Evolutionary conservation across 495 filamentous ascomycete genomes (phyloP), one percentile per base, ranked within the genome.

Genomic region (Aspergillus sclerotioniger): DNA sequence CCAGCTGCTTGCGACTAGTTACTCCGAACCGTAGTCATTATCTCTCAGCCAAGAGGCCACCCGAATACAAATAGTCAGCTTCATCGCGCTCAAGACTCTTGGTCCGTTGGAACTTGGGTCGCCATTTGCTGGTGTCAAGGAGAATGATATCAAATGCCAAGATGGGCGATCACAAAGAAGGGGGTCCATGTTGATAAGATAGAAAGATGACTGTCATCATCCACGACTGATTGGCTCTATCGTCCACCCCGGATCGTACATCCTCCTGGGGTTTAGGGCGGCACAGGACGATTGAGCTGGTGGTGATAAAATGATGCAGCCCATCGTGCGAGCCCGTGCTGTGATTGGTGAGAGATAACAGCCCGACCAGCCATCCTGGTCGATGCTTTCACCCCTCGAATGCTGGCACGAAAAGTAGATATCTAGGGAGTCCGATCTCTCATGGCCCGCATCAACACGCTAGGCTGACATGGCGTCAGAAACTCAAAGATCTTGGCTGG

Each of bases 291-390:
- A n/a, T 6, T n/a, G 12, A 41, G 37, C 37, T 41, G 37, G 46
- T 15, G 28, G 25, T 10, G 31, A 29, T 32, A 31, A 29, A 15
- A 32, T 31, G 28, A 8, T 47, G 17, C 44, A 6, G 13, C 25
- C 3, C 19, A 6, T 32, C 13, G 7, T 9, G 47, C 7, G n/a
- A 31, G 13, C 0, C 10, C 13, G 28, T 8, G 25, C 25, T 12
- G 7, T 50, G 47, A 50, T 50, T 50, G 47, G 47, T 15, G 47
- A 50, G 25, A 50, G 47, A 50, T 50, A 50, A 50, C 47, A 32
- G 25, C 25, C 25, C 13, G 9, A 25, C 16, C 19, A 8, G 25
- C n/a, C n/a, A 49, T 17, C 8, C 13, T 20, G 20, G 6, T 47
- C 10, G 45, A 48, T 37, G 33, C 33, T 3, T 9, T 15, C 33